phyloP scores from a whole-genome alignment of 75 land plant species.

The Cupressus sempervirens region DNA sequence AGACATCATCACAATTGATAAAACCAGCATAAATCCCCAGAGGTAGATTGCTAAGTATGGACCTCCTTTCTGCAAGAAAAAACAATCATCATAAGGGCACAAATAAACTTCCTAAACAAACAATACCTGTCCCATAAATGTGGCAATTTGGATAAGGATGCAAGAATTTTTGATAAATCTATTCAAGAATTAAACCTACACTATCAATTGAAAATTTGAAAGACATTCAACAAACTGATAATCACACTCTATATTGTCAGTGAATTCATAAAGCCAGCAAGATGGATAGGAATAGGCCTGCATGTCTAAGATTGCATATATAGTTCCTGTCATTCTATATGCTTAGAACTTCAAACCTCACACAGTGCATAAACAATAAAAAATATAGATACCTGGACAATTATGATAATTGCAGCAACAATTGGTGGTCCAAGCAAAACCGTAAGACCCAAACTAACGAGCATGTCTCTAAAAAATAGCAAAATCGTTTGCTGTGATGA shows the following conservation, averaged over 20 bases:
- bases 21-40: slow-evolving; percentile 86
- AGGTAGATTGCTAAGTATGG: slow-evolving; percentile 95
- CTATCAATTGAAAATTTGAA: background rate
- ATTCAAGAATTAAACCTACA: background rate
- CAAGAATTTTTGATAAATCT: background rate
- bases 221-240: background rate
- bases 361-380: background rate
- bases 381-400: slow-evolving; percentile 65
- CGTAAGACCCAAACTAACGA: slow-evolving; percentile 57
- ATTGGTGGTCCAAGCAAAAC: slow-evolving; percentile 88
- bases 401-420: slow-evolving; percentile 85
- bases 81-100: slow-evolving; percentile 1
- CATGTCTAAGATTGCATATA: background rate
- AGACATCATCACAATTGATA: slow-evolving; percentile 86
- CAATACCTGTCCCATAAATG: background rate
- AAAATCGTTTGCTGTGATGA: slow-evolving; percentile 86
- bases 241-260: background rate
- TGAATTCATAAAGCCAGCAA: background rate
- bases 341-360: background rate
- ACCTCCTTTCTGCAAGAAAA: slow-evolving; percentile 83
- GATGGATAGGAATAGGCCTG: background rate
- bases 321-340: background rate
- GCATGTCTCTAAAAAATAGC: slow-evolving; percentile 80
- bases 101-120: background rate
- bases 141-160: background rate